Evolutionary conservation across 2,329 filamentous ascomycete genomes (phyloP).

Genomic region (Boeremia exigua): DNA sequence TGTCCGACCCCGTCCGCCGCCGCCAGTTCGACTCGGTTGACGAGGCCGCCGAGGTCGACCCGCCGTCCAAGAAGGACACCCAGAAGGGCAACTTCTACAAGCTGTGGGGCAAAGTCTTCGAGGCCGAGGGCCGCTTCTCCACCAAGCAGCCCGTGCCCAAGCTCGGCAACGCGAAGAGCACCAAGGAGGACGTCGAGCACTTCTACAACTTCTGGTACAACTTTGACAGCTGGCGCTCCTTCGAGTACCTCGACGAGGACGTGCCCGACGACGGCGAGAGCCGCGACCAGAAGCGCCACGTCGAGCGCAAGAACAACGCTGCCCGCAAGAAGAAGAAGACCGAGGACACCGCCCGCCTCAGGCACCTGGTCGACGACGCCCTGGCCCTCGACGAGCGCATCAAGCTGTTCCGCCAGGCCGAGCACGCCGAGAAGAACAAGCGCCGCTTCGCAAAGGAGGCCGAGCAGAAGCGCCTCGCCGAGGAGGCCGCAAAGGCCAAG

Average conservation of each 20-base stretch:
- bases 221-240: constrained; percentile 96
- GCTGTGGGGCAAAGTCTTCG: constrained; percentile 89
- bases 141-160: constrained; percentile 85
- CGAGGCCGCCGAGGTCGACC: constrained; percentile 88
- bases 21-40: constrained; percentile 97
- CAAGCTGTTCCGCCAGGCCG: constrained; percentile 93
- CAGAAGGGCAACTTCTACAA: constrained; percentile 93
- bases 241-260: constrained; percentile 98
- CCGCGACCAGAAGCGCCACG: constrained; percentile 97
- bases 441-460: constrained; percentile 90
- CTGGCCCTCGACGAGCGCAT: constrained; percentile 90
- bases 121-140: constrained; percentile 90
- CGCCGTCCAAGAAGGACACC: constrained; percentile 88
- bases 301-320: constrained; percentile 98
- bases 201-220: constrained; percentile 99
- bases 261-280: constrained; percentile 99
- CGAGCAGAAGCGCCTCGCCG: constrained; percentile 82
- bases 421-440: constrained; percentile 95
- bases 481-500: constrained; percentile 84
- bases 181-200: constrained; percentile 85
- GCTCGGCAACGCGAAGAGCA: constrained; percentile 83
- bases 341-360: constrained; percentile 90
- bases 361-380: constrained; percentile 86
- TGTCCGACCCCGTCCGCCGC: constrained; percentile 89
- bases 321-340: constrained; percentile 99